A percentile compares a stretch with the other conserved stretches of the same genome.
phyloP scores from a whole-genome alignment of 441 rosid species.

The Eutrema salsugineum region DNA sequence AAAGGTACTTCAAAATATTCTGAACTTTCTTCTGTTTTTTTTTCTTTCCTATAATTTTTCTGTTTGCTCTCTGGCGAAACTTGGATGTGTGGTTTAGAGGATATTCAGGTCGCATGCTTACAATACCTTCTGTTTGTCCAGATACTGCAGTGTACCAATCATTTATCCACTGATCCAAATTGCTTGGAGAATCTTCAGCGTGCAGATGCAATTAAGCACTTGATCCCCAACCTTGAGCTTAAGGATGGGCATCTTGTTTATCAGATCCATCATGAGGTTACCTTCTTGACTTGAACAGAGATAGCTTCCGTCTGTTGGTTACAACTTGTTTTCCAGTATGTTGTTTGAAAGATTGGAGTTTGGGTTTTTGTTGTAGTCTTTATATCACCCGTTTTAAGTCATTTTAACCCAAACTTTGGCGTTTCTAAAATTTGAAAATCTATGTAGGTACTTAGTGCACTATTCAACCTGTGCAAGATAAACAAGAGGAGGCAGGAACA shows the following conservation, averaged over 20 bases:
- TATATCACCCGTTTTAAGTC: neutral
- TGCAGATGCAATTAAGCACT: conserved; percentile 92
- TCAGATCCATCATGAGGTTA: conserved; percentile 86
- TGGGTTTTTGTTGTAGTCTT: neutral
- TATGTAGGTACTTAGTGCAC: conserved; percentile 79
- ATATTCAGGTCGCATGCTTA: conserved; percentile 12
- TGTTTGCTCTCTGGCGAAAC: neutral
- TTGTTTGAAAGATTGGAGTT: neutral
- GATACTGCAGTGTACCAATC: conserved; percentile 83
- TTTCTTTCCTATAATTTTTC: neutral
- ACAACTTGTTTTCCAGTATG: neutral
- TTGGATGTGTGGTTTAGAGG: conserved; percentile 12
- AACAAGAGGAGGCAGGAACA: conserved; percentile 99
- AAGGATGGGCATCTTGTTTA: conserved; percentile 78
- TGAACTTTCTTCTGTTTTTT: neutral
- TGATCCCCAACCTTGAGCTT: conserved; percentile 96
- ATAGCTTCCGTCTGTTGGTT: neutral
- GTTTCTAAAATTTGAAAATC: neutral
- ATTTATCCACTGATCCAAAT: conserved; percentile 90
- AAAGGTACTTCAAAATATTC: conserved; percentile 50
- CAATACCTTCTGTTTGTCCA: conserved; percentile 31
- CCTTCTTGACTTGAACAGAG: conserved; percentile 25
- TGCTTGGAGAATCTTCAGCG: conserved; percentile 99
- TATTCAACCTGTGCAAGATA: conserved; percentile 96
- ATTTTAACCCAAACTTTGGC: neutral